A percentile compares a stretch with the other conserved stretches of the same genome.
These are phyloP conservation scores for Sporothrix mexicana DNA, from an alignment of 2,329 filamentous ascomycete species.

Conservation along the genomic window DNA sequence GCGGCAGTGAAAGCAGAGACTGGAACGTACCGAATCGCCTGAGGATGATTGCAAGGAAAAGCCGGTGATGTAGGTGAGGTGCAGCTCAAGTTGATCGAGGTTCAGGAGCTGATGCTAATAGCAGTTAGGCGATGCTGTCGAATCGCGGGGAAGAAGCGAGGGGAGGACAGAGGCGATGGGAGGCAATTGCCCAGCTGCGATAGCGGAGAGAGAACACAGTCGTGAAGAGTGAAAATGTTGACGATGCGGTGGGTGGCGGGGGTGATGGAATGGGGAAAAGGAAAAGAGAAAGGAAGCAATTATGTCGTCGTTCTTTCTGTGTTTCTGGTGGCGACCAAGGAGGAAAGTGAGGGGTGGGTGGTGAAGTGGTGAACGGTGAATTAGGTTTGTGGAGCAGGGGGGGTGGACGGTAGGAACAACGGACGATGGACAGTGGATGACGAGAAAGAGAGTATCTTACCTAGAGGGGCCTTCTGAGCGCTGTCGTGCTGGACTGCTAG, in stretches of 20 bases:
- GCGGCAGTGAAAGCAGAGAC: neutral
- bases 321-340: slow-evolving; percentile 30
- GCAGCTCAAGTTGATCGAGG: neutral
- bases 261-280: slow-evolving; percentile 3
- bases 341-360: slow-evolving; percentile 28
- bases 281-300: slow-evolving; percentile 4
- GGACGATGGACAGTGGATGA: slow-evolving; percentile 19
- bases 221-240: neutral
- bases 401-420: neutral
- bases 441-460: slow-evolving; percentile 17
- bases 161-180: neutral
- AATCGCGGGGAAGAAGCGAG: neutral
- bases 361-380: slow-evolving; percentile 1
- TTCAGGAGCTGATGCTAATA: neutral
- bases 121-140: neutral
- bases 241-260: slow-evolving; percentile 1
- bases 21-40: neutral
- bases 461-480: neutral
- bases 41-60: too few species aligned
- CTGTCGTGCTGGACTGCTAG: neutral
- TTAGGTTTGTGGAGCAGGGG: slow-evolving; percentile 27
- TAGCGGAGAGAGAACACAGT: neutral
- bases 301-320: slow-evolving; percentile 20
- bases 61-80: neutral
- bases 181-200: neutral